A percentile compares a stretch with the other conserved stretches of the same genome.
Evolutionary conservation across 2,329 filamentous ascomycete species (phyloP).

Genomic region (Alternaria infectoria): DNA sequence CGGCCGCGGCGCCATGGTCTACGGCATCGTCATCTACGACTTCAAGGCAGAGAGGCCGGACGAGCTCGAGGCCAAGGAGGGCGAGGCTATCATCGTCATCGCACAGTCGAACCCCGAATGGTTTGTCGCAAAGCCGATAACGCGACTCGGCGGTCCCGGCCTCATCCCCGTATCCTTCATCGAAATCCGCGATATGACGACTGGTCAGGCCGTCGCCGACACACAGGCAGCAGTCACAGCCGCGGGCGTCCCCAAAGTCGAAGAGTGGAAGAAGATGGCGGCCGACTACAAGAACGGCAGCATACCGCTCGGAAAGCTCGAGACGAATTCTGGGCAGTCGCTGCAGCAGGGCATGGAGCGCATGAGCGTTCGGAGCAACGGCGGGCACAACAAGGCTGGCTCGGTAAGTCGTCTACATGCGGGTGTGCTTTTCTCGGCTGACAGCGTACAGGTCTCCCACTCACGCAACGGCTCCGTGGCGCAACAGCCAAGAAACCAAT

Average conservation of each 20-base stretch:
- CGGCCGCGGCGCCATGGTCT: constrained; percentile 83
- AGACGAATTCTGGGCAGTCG: constrained; percentile 58
- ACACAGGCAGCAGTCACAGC: constrained; percentile 83
- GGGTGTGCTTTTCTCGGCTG: constrained; percentile 9
- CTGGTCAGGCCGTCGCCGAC: constrained; percentile 80
- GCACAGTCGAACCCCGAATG: constrained; percentile 98
- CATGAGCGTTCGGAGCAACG: constrained; percentile 68
- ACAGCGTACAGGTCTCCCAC: constrained; percentile 33
- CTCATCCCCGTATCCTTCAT: constrained; percentile 97
- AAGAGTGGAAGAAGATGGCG: constrained; percentile 99
- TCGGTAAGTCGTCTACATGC: constrained; percentile 34
- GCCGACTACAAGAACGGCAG: constrained; percentile 99
- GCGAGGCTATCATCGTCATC: constrained; percentile 97
- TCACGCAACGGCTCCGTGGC: constrained; percentile 45
- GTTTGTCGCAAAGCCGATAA: constrained; percentile 99
- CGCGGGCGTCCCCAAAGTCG: constrained; percentile 90
- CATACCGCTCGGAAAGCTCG: constrained; percentile 92
- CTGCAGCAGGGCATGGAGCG: constrained; percentile 69
- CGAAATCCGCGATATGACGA: constrained; percentile 92
- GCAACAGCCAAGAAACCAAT: constrained; percentile 50
- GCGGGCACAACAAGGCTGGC: constrained; percentile 33
- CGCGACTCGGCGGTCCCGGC: constrained; percentile 90
- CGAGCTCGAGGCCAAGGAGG: constrained; percentile 91
- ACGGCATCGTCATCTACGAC: constrained; percentile 96
- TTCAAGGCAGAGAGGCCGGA: constrained; percentile 95